Base-by-base conservation (phyloP, 805 yeast genomes). In the Ogataea wickerhamii region DNA sequence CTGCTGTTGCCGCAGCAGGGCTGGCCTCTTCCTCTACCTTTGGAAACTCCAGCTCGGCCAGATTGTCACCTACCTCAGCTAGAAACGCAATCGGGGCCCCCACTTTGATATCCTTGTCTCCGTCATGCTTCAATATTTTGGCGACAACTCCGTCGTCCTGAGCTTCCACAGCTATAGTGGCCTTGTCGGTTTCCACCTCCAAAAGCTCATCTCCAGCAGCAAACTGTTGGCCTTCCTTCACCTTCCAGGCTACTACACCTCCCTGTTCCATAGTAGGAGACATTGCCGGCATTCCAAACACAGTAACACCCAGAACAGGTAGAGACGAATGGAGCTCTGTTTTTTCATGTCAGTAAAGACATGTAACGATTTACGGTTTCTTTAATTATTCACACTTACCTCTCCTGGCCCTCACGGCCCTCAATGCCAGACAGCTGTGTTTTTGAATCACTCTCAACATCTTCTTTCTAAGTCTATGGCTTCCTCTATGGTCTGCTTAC, bases 181-280 rank as follows among this genome's bases (percentile, higher is more conserved):
- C 87, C 60, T 85, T 85, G 56, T 85, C 94, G 11, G 94, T 85
- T 56, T 85, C 94, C n/a, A 85, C 84, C 53, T 84, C 93, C 28
- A 85, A 58, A 24, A 85, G 60, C 4, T 80, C 83, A 50, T 93
- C 98, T 17, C 98, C 98, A 6, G 94, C 74, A 22, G 68, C 56
- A 63, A 83, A 91, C 4, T 70, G 38, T 4, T 86, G 93, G 20
- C 87, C 87, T 34, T 74, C 82, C 60, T 88, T 80, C 54, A 80
- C 71, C 59, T 87, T 85, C 98, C 98, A 91, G 38, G 78, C 72
- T 10, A 87, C 86, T 47, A 91, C 75, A 5, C 95, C 96, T 28
- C 98, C 98, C 58, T 81, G 86, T 21, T 88, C 87, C 98, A 91
- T 91, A 5, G 98, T 91, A 29, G 98, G 98, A 4, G 97, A 89